These are phyloP conservation scores for Boletus pseudopeckii DNA, from an alignment of 768 basidiomycete species.

Conservation along the genomic window DNA sequence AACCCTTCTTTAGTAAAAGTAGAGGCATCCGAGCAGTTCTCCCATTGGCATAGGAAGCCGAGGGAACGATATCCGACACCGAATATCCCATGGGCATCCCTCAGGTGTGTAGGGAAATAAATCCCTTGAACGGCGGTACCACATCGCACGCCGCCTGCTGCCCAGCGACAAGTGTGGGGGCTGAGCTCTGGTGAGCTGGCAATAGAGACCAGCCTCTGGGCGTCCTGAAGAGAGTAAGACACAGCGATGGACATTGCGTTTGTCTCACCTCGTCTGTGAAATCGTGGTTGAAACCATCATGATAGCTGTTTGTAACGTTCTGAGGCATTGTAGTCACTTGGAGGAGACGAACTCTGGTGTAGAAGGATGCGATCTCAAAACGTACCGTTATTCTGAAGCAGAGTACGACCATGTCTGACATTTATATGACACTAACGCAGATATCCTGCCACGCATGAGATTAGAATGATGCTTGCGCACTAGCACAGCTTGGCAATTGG, in stretches of 20 bases:
- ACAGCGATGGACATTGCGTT: background rate
- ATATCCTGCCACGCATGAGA: background rate
- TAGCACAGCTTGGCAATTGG: slow-evolving; percentile 25
- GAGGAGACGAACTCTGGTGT: background rate
- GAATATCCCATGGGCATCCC: slow-evolving; percentile 20
- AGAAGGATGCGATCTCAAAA: background rate
- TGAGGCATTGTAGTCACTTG: slow-evolving; percentile 18
- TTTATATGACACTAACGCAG: slow-evolving; percentile 20
- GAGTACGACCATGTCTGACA: background rate
- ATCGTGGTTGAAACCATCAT: slow-evolving; percentile 28
- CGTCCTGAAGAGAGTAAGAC: slow-evolving; percentile 21
- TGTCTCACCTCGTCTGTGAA: slow-evolving; percentile 29
- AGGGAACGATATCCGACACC: background rate
- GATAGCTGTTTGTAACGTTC: slow-evolving; percentile 5
- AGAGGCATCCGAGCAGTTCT: slow-evolving; percentile 19
- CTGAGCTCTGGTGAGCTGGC: slow-evolving; percentile 28
- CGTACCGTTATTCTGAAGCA: background rate
- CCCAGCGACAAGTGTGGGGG: slow-evolving; percentile 24
- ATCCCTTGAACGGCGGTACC: slow-evolving; percentile 14
- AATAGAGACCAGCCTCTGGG: slow-evolving; percentile 22
- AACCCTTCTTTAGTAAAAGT: slow-evolving; percentile 18
- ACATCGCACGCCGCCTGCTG: slow-evolving; percentile 13
- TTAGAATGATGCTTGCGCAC: background rate
- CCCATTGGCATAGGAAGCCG: slow-evolving; percentile 23
- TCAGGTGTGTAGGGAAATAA: slow-evolving; percentile 16